Base-by-base conservation (phyloP, 345 rosid species). In the Mallotus nudiflorus region DNA sequence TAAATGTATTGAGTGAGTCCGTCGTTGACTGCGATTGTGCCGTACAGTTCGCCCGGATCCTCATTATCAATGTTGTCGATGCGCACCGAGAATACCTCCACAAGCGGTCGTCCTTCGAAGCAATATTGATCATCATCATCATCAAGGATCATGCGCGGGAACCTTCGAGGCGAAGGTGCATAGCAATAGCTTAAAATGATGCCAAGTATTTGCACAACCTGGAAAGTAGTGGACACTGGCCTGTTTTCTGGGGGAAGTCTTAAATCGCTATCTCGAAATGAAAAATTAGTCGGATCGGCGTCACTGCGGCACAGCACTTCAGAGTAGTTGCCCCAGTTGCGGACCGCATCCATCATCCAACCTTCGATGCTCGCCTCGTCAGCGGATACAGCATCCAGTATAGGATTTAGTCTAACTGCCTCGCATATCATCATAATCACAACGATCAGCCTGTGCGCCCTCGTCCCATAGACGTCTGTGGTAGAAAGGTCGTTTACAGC, bases 21-120 rank as follows among this genome's bases (percentile, higher is more conserved):
- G 7, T 58, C 62, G 19, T 9, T 0, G 40, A 58, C 62, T 58
- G 40, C 31, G 62, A 58, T 58, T 58, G 39, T 58, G 62, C 62
- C 39, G 20, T 58, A 58, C 1, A 58, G 40, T 0, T 58, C 2
- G 20, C 39, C 40, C 10, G 62, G 19, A 22, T 22, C 27, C 27
- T 53, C 57, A 28, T 42, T 42, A 27, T 31, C 40, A 3, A 29
- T 18, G 40, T 15, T 10, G 39, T 31, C 25, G 39, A 58, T 31
- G 44, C 62, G 22, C 39, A 28, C 62, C 15, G 39, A 28, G 62
- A 31, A 14, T 42, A 31, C 40, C 39, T 31, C 62, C 40, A 18
- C 39, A 28, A 31, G 40, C 39, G 40, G 20, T 15, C 37, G 39
- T 7, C 40, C 39, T 15, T 9, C 5, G 10, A 6, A 5, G 62